Conservation (phyloP, 1,284 basidiomycete genomes). For the Apiotrichum laibachii region DNA sequence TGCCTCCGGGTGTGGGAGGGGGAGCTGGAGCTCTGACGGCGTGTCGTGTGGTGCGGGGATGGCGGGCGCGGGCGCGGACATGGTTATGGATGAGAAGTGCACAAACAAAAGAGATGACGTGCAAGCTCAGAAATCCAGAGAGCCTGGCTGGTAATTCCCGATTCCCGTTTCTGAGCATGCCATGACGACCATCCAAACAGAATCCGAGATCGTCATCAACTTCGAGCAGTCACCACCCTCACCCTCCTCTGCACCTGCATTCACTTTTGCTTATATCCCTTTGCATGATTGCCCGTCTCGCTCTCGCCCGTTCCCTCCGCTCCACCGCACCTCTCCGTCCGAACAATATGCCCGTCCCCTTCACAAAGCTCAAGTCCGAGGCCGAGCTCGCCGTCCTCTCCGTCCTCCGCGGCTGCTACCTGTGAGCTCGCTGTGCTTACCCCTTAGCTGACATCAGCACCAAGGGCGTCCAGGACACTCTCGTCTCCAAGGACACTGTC, state of each 20-base stretch:
- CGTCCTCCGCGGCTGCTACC: conserved; percentile 77
- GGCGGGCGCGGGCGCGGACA: conserved; percentile 12
- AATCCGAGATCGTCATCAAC: no score
- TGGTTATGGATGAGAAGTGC: background rate
- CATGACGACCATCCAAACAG: background rate
- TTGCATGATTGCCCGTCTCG: no score
- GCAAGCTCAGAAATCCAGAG: conserved; percentile 8
- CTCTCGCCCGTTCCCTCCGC: conserved; percentile 7
- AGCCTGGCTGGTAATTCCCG: conserved; percentile 14
- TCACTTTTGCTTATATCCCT: background rate
- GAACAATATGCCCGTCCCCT: conserved; percentile 32
- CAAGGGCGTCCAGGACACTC: conserved; percentile 78
- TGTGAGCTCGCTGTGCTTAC: conserved; percentile 30
- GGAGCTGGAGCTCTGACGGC: conserved; percentile 20
- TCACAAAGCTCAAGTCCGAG: conserved; percentile 40
- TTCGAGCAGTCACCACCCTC: no score
- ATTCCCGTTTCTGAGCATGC: background rate
- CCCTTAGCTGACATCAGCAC: conserved; percentile 56
- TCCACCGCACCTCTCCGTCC: background rate
- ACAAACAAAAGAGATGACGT: no score
- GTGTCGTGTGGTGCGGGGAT: conserved; percentile 28
- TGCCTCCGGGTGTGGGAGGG: conserved; percentile 43
- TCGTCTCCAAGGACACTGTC: conserved; percentile 82
- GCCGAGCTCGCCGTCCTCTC: conserved; percentile 75
- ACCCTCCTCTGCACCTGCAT: no score